phyloP scores from a whole-genome alignment of 768 basidiomycete genomes.

The Russula brevipes region DNA sequence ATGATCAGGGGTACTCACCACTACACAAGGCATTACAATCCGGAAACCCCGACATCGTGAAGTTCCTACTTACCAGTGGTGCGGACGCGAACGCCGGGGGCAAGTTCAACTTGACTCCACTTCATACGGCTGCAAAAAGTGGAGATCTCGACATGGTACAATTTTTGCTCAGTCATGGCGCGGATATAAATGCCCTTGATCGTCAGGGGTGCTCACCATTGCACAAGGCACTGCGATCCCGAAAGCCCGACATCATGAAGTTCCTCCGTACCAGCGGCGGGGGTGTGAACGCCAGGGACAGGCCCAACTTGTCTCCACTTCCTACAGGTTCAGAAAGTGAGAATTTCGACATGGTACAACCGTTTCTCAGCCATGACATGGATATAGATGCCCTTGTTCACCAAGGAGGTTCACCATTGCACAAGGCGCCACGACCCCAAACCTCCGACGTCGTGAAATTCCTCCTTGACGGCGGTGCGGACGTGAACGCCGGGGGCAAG shows the following conservation, averaged over 20 bases:
- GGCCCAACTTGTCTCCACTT: neutral
- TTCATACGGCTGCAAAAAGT: too few species aligned
- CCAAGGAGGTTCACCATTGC: neutral
- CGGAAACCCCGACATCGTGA: too few species aligned
- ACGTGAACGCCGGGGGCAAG: neutral
- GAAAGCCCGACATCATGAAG: neutral
- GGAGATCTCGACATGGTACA: too few species aligned
- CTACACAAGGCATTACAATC: too few species aligned
- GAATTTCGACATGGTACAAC: neutral
- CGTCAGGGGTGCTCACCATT: too few species aligned
- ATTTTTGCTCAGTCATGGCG: too few species aligned
- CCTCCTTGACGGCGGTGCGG: neutral
- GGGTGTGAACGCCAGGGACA: neutral
- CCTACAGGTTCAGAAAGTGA: neutral
- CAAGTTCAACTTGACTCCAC: neutral
- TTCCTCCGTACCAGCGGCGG: neutral
- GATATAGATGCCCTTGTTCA: neutral
- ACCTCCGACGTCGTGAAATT: neutral
- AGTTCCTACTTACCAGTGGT: neutral
- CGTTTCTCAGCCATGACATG: neutral
- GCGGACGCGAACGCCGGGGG: neutral
- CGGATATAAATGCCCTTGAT: too few species aligned
- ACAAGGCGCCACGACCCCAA: too few species aligned
- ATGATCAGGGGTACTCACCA: too few species aligned
- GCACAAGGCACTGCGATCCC: too few species aligned